phyloP scores from a whole-genome alignment of 129 eudicot species.

The Helianthus annuus region HanXRQr2.0-SUNRISE NC_035437.2:119938910-119939409 shows the following conservation, averaged over 20 bases:
- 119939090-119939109: background rate
- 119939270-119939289: background rate
- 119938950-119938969: background rate
- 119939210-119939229: background rate
- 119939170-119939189: background rate
- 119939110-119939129: background rate
- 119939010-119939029: background rate
- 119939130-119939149: background rate
- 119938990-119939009: background rate
- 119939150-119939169: background rate
- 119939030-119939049: background rate
- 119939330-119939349: background rate
- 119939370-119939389: slow-evolving; percentile 2
- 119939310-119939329: background rate
- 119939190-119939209: background rate
- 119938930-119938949: background rate
- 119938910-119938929: background rate
- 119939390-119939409: slow-evolving; percentile 1
- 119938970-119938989: background rate
- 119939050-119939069: background rate
- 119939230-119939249: background rate
- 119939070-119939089: background rate
- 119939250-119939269: background rate
- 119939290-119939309: background rate
- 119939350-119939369: background rate